Evolutionary conservation across 257 asterid genomes (phyloP), one percentile per base, ranked within the genome.

Genomic region (Nemophila menziesii): DNA sequence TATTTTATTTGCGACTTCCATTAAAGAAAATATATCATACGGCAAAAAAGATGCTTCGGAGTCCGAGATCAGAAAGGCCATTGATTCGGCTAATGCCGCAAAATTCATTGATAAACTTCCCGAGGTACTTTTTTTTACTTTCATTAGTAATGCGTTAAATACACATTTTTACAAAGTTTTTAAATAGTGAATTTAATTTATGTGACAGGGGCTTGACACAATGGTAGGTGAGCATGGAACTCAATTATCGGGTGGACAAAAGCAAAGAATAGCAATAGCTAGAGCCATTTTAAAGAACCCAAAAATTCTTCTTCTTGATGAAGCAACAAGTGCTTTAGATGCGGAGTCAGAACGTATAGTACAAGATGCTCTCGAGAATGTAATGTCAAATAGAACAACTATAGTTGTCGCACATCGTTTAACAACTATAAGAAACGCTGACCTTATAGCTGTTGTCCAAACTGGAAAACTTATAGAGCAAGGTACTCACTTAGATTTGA

Each of bases 271-370:
- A 8, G 92, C 93, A 16, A 84, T 84, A 51, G 93, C 95, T 6
- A 64, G 93, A 22, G 95, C 95, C 17, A 80, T 84, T 57, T 52
- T 84, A 33, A 84, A 74, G 65, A 62, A 77, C 24, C 95, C 95
- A 1, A 84, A 56, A 58, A 72, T 84, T 51, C 90, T 84, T 22
- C 93, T 84, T 39, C 90, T 84, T 1, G 95, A 84, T 58, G 95
- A 83, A 72, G 95, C 95, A 4, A 83, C 95, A 11, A 84, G 95
- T 41, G 95, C 95, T 33, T 54, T 84, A 41, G 95, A 84, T 63
- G 74, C 77, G 0, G 95, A 77, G 49, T 84, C 93, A 0, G 95
- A 84, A 41, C 64, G 74, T 5, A 16, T 72, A 38, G 95, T 84
- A 36, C 95, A 84, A 56, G 74, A 70, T 15, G 95, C 95, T 26